These are phyloP conservation scores for Fusarium illudens DNA, from an alignment of 2,329 filamentous ascomycete species.

Conservation along the genomic window DNA sequence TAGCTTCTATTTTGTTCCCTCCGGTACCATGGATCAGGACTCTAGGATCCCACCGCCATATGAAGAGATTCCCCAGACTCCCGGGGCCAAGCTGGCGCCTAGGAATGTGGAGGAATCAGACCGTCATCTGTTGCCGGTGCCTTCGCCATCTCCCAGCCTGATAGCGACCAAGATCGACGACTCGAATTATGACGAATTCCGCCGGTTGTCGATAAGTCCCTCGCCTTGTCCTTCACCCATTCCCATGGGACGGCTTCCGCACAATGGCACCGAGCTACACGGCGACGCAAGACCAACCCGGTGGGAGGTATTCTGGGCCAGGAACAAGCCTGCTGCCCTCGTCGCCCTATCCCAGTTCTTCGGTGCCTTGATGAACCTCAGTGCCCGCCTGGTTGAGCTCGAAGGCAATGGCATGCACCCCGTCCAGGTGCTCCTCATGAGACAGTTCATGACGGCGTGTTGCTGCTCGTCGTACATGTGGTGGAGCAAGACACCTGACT, in stretches of 20 bases:
- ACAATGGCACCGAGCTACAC: neutral
- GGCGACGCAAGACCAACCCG: constrained; percentile 35
- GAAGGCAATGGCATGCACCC: constrained; percentile 79
- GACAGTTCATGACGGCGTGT: constrained; percentile 78
- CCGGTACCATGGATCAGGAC: constrained; percentile 25
- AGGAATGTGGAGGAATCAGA: constrained; percentile 17
- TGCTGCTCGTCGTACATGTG: constrained; percentile 78
- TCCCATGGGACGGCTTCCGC: constrained; percentile 24
- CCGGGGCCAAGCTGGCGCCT: constrained; percentile 23
- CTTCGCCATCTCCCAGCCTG: constrained; percentile 17
- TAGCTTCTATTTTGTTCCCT: neutral
- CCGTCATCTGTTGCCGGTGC: constrained; percentile 21
- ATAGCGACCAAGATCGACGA: constrained; percentile 21
- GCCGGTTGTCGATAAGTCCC: constrained; percentile 36
- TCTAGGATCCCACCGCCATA: constrained; percentile 28
- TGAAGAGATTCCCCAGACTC: constrained; percentile 26
- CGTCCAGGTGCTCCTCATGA: constrained; percentile 82
- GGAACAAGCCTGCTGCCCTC: constrained; percentile 76
- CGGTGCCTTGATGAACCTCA: constrained; percentile 85
- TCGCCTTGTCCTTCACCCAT: constrained; percentile 38
- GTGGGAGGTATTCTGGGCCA: constrained; percentile 59
- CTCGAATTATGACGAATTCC: constrained; percentile 35
- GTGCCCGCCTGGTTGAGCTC: constrained; percentile 77
- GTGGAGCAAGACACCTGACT: constrained; percentile 71
- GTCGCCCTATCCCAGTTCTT: constrained; percentile 83